A percentile compares a stretch with the other conserved stretches of the same genome.
Evolutionary conservation across 2,329 filamentous ascomycete species (phyloP).

Genomic region (Dichotomopilus funicola): DNA sequence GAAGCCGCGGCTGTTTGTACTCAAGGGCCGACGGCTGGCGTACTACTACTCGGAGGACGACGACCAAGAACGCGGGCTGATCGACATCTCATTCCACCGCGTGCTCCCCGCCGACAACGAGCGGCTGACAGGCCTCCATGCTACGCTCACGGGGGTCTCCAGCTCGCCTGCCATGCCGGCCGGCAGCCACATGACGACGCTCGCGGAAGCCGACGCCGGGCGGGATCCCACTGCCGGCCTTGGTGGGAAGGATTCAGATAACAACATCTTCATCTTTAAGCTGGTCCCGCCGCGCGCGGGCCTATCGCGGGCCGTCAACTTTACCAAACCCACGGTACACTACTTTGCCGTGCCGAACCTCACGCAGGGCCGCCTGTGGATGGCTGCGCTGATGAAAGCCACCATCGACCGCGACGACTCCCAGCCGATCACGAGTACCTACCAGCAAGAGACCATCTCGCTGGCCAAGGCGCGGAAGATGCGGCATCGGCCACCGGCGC

Average conservation of each 20-base stretch:
- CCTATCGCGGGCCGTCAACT: slow-evolving; percentile 84
- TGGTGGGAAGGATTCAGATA: slow-evolving; percentile 37
- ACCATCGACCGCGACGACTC: slow-evolving; percentile 89
- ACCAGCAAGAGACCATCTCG: slow-evolving; percentile 95
- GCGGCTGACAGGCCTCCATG: slow-evolving; percentile 81
- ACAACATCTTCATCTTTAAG: slow-evolving; percentile 91
- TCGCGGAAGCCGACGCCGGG: slow-evolving; percentile 41
- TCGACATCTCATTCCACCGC: slow-evolving; percentile 95
- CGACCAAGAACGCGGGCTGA: slow-evolving; percentile 86
- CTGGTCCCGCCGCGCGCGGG: slow-evolving; percentile 84
- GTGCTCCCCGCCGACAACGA: slow-evolving; percentile 94
- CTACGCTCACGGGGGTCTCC: slow-evolving; percentile 82
- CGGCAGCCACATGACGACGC: slow-evolving; percentile 40
- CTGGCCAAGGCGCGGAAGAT: slow-evolving; percentile 80
- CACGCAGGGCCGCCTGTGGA: slow-evolving; percentile 86
- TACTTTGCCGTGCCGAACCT: slow-evolving; percentile 95
- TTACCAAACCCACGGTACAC: slow-evolving; percentile 94
- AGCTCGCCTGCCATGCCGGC: slow-evolving; percentile 53
- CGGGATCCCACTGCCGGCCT: slow-evolving; percentile 32
- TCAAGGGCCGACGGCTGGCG: slow-evolving; percentile 82
- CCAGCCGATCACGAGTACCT: slow-evolving; percentile 77
- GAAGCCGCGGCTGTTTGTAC: slow-evolving; percentile 93
- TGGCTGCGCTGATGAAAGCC: slow-evolving; percentile 97
- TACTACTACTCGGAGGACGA: slow-evolving; percentile 97
- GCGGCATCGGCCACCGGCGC: slow-evolving; percentile 80